Conservation (phyloP, 2,329 filamentous ascomycete genomes). For the Colletotrichum viniferum region DNA sequence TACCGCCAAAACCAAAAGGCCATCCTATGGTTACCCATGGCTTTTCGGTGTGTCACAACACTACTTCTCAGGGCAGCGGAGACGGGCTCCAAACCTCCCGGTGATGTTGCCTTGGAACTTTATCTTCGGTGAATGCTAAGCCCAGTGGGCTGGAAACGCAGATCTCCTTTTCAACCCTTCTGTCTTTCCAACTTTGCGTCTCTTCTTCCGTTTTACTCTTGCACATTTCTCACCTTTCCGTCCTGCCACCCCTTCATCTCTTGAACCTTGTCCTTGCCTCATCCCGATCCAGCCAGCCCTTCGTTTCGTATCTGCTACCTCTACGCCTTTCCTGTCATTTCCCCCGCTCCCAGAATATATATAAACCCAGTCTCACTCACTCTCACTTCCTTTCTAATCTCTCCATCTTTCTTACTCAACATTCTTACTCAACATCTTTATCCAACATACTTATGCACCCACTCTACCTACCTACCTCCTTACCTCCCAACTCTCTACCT, state of each 20-base stretch:
- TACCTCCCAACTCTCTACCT: background rate
- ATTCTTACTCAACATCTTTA: background rate
- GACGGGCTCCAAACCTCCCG: background rate
- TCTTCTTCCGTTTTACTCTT: background rate
- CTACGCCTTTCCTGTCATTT: background rate
- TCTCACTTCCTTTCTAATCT: background rate
- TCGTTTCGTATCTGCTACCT: background rate
- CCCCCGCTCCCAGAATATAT: background rate
- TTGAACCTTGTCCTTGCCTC: background rate
- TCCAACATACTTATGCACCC: background rate
- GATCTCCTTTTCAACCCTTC: background rate
- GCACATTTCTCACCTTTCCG: no score
- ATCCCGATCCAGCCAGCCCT: background rate
- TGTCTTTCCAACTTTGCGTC: background rate
- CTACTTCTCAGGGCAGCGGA: background rate
- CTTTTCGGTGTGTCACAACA: background rate
- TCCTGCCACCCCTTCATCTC: background rate
- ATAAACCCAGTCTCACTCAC: background rate
- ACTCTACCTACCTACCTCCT: background rate
- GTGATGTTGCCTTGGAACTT: conserved; percentile 6
- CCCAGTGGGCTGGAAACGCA: background rate
- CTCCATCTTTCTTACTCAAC: no score
- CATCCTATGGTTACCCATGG: background rate
- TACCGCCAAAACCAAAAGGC: background rate
- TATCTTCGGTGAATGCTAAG: background rate